Conservation (phyloP, 805 yeast genomes). For the Saccharomycopsis sp. region DNA sequence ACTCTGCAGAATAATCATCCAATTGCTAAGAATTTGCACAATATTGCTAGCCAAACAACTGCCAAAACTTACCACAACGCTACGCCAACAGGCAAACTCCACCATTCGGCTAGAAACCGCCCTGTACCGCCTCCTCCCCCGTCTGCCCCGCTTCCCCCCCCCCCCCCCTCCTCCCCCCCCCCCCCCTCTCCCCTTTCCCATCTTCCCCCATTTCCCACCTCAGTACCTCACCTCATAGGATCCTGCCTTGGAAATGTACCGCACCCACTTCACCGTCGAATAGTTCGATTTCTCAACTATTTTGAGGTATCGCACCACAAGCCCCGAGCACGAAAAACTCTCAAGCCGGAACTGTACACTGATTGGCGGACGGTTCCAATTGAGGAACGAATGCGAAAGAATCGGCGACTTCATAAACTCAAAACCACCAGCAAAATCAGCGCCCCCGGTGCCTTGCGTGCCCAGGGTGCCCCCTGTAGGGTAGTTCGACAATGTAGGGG, state of each 20-base stretch:
- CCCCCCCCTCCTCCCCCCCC: too few species aligned
- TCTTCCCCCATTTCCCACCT: slow-evolving; percentile 12
- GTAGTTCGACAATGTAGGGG: neutral
- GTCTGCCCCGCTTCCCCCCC: too few species aligned
- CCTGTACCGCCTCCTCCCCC: too few species aligned
- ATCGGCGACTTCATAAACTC: neutral
- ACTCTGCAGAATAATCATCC: too few species aligned
- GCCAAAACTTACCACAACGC: too few species aligned
- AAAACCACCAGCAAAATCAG: neutral
- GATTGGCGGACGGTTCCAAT: slow-evolving; percentile 74
- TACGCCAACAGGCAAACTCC: too few species aligned
- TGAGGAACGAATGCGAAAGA: slow-evolving; percentile 8
- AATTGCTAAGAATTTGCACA: too few species aligned
- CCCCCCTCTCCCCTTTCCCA: too few species aligned
- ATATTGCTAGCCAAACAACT: too few species aligned
- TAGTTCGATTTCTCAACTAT: slow-evolving; percentile 56
- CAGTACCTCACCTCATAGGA: slow-evolving; percentile 72
- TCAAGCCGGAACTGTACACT: slow-evolving; percentile 59
- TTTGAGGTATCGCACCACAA: slow-evolving; percentile 64
- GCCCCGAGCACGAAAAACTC: slow-evolving; percentile 73
- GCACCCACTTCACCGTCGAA: slow-evolving; percentile 80
- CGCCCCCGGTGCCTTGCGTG: neutral
- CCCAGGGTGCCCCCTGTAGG: neutral
- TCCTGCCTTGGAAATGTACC: slow-evolving; percentile 70
- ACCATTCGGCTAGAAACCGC: too few species aligned